phyloP scores from a whole-genome alignment of 1,139 yeast genomes.

The Wickerhamomyces sp. region DNA sequence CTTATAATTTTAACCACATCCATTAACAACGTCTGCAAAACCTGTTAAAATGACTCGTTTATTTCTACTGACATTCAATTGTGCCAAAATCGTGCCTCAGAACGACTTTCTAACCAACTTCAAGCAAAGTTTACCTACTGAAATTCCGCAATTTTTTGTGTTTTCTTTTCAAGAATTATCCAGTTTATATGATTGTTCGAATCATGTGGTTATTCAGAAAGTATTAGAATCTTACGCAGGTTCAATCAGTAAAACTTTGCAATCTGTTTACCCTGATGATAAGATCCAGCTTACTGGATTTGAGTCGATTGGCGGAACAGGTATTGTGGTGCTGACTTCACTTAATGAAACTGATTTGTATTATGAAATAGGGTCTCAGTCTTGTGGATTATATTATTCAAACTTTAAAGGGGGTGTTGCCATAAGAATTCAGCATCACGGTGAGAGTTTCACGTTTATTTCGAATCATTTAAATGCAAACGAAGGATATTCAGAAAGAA shows the following conservation, averaged over 20 bases:
- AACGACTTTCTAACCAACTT: slow-evolving; percentile 14
- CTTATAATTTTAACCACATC: not conserved
- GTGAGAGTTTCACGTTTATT: slow-evolving; percentile 53
- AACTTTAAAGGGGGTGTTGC: slow-evolving; percentile 77
- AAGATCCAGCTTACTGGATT: slow-evolving; percentile 40
- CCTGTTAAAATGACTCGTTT: slow-evolving; percentile 7
- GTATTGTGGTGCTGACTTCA: slow-evolving; percentile 51
- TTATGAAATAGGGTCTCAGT: slow-evolving; percentile 31
- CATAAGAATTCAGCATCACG: slow-evolving; percentile 39
- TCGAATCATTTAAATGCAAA: slow-evolving; percentile 71
- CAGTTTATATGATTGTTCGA: slow-evolving; percentile 59
- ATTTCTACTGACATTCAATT: slow-evolving; percentile 35
- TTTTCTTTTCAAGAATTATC: slow-evolving; percentile 78
- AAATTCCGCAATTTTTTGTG: slow-evolving; percentile 47
- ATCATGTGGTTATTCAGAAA: slow-evolving; percentile 34
- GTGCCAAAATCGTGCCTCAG: slow-evolving; percentile 33
- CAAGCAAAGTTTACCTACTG: slow-evolving; percentile 30
- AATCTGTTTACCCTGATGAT: slow-evolving; percentile 35
- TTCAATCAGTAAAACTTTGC: no score
- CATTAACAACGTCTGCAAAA: not conserved
- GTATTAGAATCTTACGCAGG: slow-evolving; percentile 31
- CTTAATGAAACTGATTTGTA: slow-evolving; percentile 12
- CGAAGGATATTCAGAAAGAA: slow-evolving; percentile 54
- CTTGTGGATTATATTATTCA: slow-evolving; percentile 58
- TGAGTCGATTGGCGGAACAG: slow-evolving; percentile 62